Evolutionary conservation across 768 basidiomycete species (phyloP), one percentile per base, ranked within the genome.

Genomic region (Trametes cinnabarina): DNA sequence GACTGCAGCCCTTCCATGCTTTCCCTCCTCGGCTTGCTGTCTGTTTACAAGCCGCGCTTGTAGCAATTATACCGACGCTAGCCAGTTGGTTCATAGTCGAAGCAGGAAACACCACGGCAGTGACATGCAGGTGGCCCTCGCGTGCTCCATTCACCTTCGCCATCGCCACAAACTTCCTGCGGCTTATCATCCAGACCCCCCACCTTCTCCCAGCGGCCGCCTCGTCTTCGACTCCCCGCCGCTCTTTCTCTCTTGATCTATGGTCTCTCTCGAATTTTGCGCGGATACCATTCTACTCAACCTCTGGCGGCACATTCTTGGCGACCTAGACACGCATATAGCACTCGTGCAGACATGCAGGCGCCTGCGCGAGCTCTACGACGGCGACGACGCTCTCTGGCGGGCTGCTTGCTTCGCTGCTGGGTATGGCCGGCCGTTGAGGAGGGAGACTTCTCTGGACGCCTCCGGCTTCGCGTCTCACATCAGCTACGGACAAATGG

Each of bases 331-430:
- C 10, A 46, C 65, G 9, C 65, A 66, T 48, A 55, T 68, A 40
- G 61, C 65, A 1, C 60, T 68, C 47, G 60, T 65, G 4, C 67
- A 66, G 49, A 60, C 65, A 20, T 66, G 61, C 55, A 53, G 55
- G 7, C 26, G 61, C 4, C 39, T 62, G 4, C 64, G 65, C 35
- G 42, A 47, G 12, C 37, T 66, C 26, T 66, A 59, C 58, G 37
- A 57, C 19, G 19, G 25, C 17, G 61, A 64, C 41, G 62, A 61
- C 23, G 17, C 25, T 3, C 43, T 61, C 42, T 68, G 67, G 67
- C 67, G 61, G 26, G 50, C 55, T 2, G 67, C 62, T 5, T 66
- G 65, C 55, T 68, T 66, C 55, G 53, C 47, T 32, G 63, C 67
- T 5, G 65, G 67, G 5, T 68, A 61, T 34, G 67, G 67, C 17